Base-by-base conservation (phyloP, 2,329 filamentous ascomycete genomes). In the Cercospora zeina region DNA sequence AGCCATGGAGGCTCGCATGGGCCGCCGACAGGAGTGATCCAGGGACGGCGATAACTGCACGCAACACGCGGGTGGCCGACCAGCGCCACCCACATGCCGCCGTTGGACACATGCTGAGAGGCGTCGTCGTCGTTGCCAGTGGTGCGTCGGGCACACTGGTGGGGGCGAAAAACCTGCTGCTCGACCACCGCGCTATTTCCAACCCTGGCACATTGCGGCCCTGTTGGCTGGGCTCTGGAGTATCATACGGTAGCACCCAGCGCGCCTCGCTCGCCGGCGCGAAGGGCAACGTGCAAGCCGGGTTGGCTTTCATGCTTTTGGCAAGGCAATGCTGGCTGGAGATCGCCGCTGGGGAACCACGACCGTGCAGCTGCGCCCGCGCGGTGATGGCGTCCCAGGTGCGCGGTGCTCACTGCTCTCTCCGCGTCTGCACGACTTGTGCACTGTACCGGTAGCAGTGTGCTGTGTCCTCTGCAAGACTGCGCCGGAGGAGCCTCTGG, bases 151-250 rank as follows among this genome's bases (percentile, higher is more conserved):
- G 24, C 3, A 27, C 24, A 27, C 6, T 45, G 39, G 39, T 45
- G 39, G 39, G 11, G 39, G 10, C 39, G 39, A 27, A 27, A 21
- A 45, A 45, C 39, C 39, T 45, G 39, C 39, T 45, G 39, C 13
- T 45, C 39, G 39, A 45, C 39, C 13, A 55, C 42, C 42, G 53
- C 33, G 53, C 53, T 36, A 54, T 54, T 55, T 42, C 54, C 37
- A 47, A 47, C 37, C 54, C 36, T 57, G 54, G 30, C 27, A 57
- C 19, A 57, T 47, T 9, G 33, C 19, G 37, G 36, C 54, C 37
- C 37, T 42, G n/a, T n/a, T n/a, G n/a, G n/a, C n/a, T n/a, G n/a
- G n/a, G n/a, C n/a, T n/a, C n/a, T n/a, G n/a, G n/a, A n/a, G n/a
- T n/a, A n/a, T n/a, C n/a, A n/a, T n/a, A n/a, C n/a, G n/a, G n/a